Evolutionary conservation across 1,139 yeast genomes (phyloP).

Genomic region (Casaregolazyma suthepensis): DNA sequence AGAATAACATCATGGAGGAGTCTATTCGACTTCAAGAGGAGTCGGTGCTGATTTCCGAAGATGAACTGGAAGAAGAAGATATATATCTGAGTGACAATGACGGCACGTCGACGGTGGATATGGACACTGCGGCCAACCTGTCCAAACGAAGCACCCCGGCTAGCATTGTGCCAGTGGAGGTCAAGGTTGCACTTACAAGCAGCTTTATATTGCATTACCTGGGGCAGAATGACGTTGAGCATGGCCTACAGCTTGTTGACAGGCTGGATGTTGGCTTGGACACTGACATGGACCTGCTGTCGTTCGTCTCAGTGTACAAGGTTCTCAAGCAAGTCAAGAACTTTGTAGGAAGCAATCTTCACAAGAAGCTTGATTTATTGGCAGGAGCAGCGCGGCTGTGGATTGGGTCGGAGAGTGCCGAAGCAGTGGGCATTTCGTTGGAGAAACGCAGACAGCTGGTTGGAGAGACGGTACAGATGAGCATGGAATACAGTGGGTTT

Average conservation of each 20-base stretch:
- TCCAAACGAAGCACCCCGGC: neutral
- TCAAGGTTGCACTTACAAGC: constrained; percentile 26
- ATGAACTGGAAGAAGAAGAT: neutral
- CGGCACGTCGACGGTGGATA: neutral
- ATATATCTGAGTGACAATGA: neutral
- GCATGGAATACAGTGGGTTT: constrained; percentile 28
- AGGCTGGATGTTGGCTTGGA: constrained; percentile 18
- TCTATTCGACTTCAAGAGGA: constrained; percentile 5
- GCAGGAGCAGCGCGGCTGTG: constrained; percentile 32
- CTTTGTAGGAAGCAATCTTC: constrained; percentile 9
- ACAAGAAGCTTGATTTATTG: constrained; percentile 19
- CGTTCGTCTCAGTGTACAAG: constrained; percentile 30
- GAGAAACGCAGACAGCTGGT: constrained; percentile 29
- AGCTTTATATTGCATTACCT: constrained; percentile 23
- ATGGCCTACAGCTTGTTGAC: constrained; percentile 20
- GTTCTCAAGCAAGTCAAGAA: constrained; percentile 14
- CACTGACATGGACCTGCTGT: constrained; percentile 31
- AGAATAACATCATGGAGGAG: neutral
- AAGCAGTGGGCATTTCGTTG: constrained; percentile 27
- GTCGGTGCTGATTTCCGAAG: neutral
- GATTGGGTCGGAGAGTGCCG: constrained; percentile 35
- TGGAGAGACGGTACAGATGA: constrained; percentile 29
- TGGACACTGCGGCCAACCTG: neutral
- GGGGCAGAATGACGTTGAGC: constrained; percentile 15
- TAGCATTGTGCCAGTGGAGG: constrained; percentile 20